Conservation (phyloP, 306 rosid species). For the Cyclanthera cordifolia region DNA sequence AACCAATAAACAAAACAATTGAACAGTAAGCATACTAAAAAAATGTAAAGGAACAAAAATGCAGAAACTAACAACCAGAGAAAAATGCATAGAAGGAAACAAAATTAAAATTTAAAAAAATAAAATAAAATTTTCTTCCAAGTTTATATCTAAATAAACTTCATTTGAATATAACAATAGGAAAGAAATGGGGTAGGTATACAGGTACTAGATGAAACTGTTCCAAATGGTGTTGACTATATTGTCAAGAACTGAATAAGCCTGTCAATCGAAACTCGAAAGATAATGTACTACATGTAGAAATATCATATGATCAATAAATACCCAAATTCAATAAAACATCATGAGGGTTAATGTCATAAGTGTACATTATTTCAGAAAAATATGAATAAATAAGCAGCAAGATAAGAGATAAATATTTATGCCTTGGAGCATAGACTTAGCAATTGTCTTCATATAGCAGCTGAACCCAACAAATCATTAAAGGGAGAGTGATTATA, state of each 20-base stretch:
- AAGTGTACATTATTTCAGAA: too few species aligned
- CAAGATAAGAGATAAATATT: too few species aligned
- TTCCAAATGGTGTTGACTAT: too few species aligned
- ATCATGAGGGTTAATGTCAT: too few species aligned
- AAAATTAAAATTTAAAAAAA: not conserved
- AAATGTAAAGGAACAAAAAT: not conserved
- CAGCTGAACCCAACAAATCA: constrained; percentile 6
- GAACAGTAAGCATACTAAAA: too few species aligned
- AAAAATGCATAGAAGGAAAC: not conserved
- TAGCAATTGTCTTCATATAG: not conserved
- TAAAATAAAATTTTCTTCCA: not conserved
- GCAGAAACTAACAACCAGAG: not conserved
- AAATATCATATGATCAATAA: too few species aligned
- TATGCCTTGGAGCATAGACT: too few species aligned
- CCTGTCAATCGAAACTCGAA: too few species aligned
- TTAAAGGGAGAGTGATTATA: constrained; percentile 9
- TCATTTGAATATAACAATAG: not conserved
- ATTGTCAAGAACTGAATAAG: too few species aligned
- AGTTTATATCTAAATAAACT: not conserved
- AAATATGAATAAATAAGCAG: too few species aligned
- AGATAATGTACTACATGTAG: too few species aligned
- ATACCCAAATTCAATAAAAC: too few species aligned
- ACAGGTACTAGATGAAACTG: not conserved
- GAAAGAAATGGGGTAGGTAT: not conserved
- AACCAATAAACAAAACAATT: not conserved